Percentiles rank a stretch among this genome's conserved stretches.
Conservation (phyloP, 805 yeast species). For the Yamadazyma sp. region DNA sequence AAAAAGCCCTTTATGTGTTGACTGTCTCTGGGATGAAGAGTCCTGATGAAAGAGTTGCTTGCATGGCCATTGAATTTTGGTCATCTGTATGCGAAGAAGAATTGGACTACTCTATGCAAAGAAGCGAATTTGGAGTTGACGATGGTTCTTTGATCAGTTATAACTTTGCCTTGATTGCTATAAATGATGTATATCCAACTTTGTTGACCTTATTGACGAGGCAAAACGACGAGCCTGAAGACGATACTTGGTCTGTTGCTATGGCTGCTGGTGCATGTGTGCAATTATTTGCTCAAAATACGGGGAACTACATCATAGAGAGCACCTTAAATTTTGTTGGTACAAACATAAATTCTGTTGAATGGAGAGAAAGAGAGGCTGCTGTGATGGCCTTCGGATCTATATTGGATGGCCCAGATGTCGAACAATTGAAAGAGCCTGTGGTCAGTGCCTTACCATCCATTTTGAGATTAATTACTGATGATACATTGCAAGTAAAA, state of each 20-base stretch:
- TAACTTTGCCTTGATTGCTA: slow-evolving; percentile 84
- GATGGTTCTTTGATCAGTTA: slow-evolving; percentile 46
- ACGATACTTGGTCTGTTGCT: slow-evolving; percentile 95
- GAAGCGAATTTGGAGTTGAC: slow-evolving; percentile 48
- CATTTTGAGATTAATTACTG: slow-evolving; percentile 70
- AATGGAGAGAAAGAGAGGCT: slow-evolving; percentile 92
- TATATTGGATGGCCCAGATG: slow-evolving; percentile 90
- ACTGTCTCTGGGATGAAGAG: slow-evolving; percentile 92
- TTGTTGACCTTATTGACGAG: slow-evolving; percentile 74
- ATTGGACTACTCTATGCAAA: slow-evolving; percentile 70
- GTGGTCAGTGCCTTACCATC: slow-evolving; percentile 84
- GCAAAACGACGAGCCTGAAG: slow-evolving; percentile 91
- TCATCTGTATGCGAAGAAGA: slow-evolving; percentile 99
- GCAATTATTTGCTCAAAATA: slow-evolving; percentile 88
- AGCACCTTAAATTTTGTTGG: slow-evolving; percentile 86
- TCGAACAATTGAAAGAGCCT: slow-evolving; percentile 60
- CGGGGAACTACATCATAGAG: slow-evolving; percentile 81
- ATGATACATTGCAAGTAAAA: slow-evolving; percentile 78
- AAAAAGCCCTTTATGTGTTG: slow-evolving; percentile 86
- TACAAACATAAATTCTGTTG: slow-evolving; percentile 50
- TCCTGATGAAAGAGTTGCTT: slow-evolving; percentile 78
- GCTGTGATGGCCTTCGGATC: slow-evolving; percentile 99
- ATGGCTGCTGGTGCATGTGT: slow-evolving; percentile 99
- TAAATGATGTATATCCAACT: slow-evolving; percentile 84
- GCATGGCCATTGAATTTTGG: slow-evolving; percentile 99